Base-by-base conservation (phyloP, 2,329 filamentous ascomycete genomes). In the Phaeosphaeriaceae sp. region DNA sequence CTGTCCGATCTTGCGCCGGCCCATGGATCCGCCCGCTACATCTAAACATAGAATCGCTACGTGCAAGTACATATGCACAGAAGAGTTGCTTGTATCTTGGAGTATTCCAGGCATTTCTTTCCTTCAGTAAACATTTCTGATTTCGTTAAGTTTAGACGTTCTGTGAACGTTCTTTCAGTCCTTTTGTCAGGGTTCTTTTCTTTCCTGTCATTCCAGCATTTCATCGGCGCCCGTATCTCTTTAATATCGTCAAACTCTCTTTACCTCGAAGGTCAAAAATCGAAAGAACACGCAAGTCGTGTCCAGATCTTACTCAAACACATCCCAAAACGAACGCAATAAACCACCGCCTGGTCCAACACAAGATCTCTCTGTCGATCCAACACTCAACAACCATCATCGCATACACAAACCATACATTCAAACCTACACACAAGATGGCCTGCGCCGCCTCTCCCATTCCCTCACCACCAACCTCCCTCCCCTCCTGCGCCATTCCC, bases 401-500 rank as follows among this genome's bases (percentile, higher is more conserved):
- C 27, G 45, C 17, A 51, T 19, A 15, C 45, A 11, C 53, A 31
- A 15, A 31, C 49, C n/a, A 3, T 36, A 27, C 21, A 53, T n/a
- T 52, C 27, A 48, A 42, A 27, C 20, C 7, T 19, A 36, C 19
- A 44, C 22, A 58, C 6, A 36, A n/a, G n/a, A 65, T 67, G 63
- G 60, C 61, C 22, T 60, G 60, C 53, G 48, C 56, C 56, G 57
- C 63, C 53, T 49, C 52, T 7, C 44, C 50, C 6, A 56, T 73
- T 25, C 69, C 71, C 2, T 51, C 55, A 20, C 71, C 71, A 22
- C 69, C 69, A 22, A 72, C 70, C 13, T 57, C 54, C 19, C 50
- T 56, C 15, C 31, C 68, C 19, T 63, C 70, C 20, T 72, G 70
- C 56, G 64, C 70, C 7, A 63, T 74, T 11, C 71, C 66, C 25